A percentile compares a stretch with the other conserved stretches of the same genome.
Conservation (phyloP, 2,329 filamentous ascomycete species). For the Didymellaceae sp. region DNA sequence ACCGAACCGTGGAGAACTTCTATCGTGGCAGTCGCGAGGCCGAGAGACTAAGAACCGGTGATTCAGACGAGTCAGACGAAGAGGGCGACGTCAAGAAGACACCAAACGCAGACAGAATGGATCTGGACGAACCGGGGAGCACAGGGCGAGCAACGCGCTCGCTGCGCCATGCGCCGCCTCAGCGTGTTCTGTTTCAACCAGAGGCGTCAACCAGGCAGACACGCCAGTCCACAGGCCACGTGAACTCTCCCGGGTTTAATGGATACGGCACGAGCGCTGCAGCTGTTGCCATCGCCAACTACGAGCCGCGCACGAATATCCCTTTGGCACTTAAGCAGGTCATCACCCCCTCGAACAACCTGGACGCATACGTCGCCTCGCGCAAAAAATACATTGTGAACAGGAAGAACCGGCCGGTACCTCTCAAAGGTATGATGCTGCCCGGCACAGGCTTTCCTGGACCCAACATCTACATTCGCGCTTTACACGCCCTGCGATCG, state of each 20-base stretch:
- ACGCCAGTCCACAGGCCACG: constrained; percentile 56
- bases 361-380: constrained; percentile 68
- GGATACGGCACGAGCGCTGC: constrained; percentile 46
- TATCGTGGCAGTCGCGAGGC: constrained; percentile 56
- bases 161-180: constrained; percentile 81
- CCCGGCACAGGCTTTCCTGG: constrained; percentile 73
- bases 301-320: constrained; percentile 70
- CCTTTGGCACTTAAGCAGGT: constrained; percentile 74
- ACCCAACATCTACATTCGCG: constrained; percentile 90
- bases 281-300: constrained; percentile 69
- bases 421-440: constrained; percentile 61
- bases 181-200: constrained; percentile 83
- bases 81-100: constrained; percentile 53
- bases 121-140: constrained; percentile 58
- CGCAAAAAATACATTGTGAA: constrained; percentile 59
- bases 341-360: constrained; percentile 76
- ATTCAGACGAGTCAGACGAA: constrained; percentile 55
- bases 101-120: constrained; percentile 59
- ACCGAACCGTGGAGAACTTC: constrained; percentile 80
- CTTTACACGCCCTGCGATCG: constrained; percentile 82
- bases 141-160: constrained; percentile 51
- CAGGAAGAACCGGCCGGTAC: constrained; percentile 47
- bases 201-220: constrained; percentile 72
- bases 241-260: constrained; percentile 54
- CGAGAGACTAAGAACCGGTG: constrained; percentile 57